Evolutionary conservation across 768 basidiomycete genomes (phyloP), one percentile per base, ranked within the genome.

Genomic region (Pleurotus sapidus): DNA sequence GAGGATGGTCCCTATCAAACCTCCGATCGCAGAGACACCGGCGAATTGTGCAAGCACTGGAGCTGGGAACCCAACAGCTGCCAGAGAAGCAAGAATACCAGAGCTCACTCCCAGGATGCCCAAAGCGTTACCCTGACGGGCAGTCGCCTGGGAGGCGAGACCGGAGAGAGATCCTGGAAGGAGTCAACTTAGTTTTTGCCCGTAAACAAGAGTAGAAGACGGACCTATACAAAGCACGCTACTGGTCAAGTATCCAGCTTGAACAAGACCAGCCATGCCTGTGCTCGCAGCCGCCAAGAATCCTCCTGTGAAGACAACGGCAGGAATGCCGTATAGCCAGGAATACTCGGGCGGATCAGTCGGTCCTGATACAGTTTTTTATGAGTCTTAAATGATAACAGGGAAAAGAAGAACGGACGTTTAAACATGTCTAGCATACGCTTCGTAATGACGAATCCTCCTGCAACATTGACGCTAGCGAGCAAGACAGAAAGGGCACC

Each of bases 341-440:
- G 87, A 82, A 70, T 93, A 93, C 66, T 95, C 93, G 4, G 93
- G 91, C 7, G 93, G 93, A 70, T 95, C 93, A 50, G 84, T 86
- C 12, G 86, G 85, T 34, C 89, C 88, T 90, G 62, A 25, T 57
- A 7, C 56, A 34, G 25, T n/a, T 46, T 50, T 12, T 46, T n/a
- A 62, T 56, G 57, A 25, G 37, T 15, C 11, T 34, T 56, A 15
- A 30, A 30, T 40, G 15, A 38, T 18, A 54, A 34, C 24, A 53
- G 3, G 54, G 38, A 25, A 53, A 3, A 25, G 47, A 23, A 46
- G 3, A 7, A 53, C 79, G 60, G 68, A 89, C 93, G 86, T 73
- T 89, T 91, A 71, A 95, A 95, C 88, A 95, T 92, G 65, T 94
- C 91, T 59, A 95, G 75, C 93, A 95, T 95, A 43, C 92, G 86